Evolutionary conservation across 768 basidiomycete genomes (phyloP), one percentile per base, ranked within the genome.

Genomic region (Crassisporium funariophilum): DNA sequence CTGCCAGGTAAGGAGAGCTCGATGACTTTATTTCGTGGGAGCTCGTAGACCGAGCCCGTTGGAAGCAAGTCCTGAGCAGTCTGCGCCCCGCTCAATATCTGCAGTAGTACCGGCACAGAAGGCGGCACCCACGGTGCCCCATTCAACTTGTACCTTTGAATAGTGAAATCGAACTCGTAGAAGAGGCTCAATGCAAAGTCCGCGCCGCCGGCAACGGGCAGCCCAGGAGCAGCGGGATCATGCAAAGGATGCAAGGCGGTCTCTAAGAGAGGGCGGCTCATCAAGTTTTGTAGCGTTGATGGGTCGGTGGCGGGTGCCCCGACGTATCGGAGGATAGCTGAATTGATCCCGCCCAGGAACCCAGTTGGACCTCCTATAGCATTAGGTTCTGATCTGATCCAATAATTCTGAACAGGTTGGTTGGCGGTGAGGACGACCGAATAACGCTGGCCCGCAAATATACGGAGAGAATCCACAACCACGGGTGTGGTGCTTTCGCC

Each of bases 61-160:
- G 81, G 83, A 21, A 83, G 62, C 13, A 85, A 65, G 1, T 77
- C 68, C 15, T 67, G 56, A 0, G 82, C 71, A 13, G 68, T 65
- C 24, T 62, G 63, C 4, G 75, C 74, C 0, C 83, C 83, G 40
- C 76, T 81, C 25, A 84, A 56, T 29, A 83, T 77, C 52, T 84
- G 83, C 12, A 83, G 71, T 9, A 84, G 70, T 10, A 82, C 74
- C 0, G 83, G 82, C 0, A 74, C 63, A 0, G 68, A 65, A 0
- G 81, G 81, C 1, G 69, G 58, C 5, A 31, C 33, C 47, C 65
- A 75, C 2, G 54, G 39, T 0, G 52, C 59, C 2, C 63, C 62
- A 41, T 75, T 73, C 22, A 55, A 77, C 68, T 5, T 49, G 44
- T 62, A 72, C 1, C 34, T 40, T 10, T 48, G 36, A n/a, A n/a